Evolutionary conservation across 371 early-diverging fungal genomes (phyloP), one percentile per base, ranked within the genome.

Genomic region (Syncephalastrum sp.): DNA sequence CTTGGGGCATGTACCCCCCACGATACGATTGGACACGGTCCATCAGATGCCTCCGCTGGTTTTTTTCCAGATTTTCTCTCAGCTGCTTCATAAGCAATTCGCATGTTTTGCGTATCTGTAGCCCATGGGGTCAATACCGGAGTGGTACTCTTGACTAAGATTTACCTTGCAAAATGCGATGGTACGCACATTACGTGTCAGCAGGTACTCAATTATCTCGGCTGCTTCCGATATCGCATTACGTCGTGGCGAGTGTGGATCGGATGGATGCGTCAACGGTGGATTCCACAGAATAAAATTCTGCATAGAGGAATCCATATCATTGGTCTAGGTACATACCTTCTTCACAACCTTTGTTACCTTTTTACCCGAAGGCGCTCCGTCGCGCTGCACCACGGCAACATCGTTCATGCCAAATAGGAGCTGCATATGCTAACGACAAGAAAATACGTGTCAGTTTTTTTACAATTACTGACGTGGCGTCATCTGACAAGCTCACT

Each of bases 1-100:
- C 77, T 1, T 69, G 65, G 3, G 81, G 64, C 12, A 74, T 69
- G 67, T 89, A 88, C 6, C 89, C 89, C 15, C 80, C 87, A 4
- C 89, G 75, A 56, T 88, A 88, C 17, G 79, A 72, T 67, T 76
- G 68, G 4, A 87, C 70, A 3, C 57, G 59, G 1, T 65, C n/a
- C 19, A 69, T 44, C 1, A 82, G 47, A 16, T 59, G 52, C 10
- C 51, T 38, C 38, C 63, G 53, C 13, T 62, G 62, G 1, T 72
- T 61, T 29, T 67, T 48, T 10, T 67, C 61, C 13, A 79, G 29
- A 42, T 65, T 74, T 25, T 70, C 69, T 14, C 75, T 64, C 12
- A 79, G 21, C 43, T 76, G 73, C 47, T 70, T 68, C 69, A 75
- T 76, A 15, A 87, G 51, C 17, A 68, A 47, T 42, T 82, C 82